phyloP scores from a whole-genome alignment of 352 stramenopile genomes.

The Globisporangium emineosum region DNA sequence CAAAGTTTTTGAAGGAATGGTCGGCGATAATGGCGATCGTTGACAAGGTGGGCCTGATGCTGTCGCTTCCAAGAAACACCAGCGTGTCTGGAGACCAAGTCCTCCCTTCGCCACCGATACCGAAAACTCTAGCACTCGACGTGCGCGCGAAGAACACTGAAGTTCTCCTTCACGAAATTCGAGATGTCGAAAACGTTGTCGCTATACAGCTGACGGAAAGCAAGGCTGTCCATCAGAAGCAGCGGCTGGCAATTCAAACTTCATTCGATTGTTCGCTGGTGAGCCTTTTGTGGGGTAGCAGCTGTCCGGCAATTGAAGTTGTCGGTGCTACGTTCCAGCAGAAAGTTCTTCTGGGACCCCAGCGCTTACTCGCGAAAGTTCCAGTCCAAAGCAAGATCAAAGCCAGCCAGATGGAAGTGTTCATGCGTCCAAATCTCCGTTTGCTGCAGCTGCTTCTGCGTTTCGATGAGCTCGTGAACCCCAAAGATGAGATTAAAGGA shows the following conservation, averaged over 20 bases:
- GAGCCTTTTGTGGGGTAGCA: constrained; percentile 20
- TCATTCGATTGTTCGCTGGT: constrained; percentile 29
- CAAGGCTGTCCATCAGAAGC: constrained; percentile 26
- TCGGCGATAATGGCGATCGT: constrained; percentile 24
- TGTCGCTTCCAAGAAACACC: constrained; percentile 20
- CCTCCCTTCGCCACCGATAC: neutral
- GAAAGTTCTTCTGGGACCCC: constrained; percentile 16
- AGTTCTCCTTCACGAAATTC: constrained; percentile 29
- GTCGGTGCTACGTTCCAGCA: constrained; percentile 23
- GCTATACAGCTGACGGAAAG: constrained; percentile 23
- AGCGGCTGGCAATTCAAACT: constrained; percentile 22
- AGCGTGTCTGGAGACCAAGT: neutral
- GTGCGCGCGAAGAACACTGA: constrained; percentile 25
- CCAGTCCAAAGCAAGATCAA: constrained; percentile 16
- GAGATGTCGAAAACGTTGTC: constrained; percentile 19
- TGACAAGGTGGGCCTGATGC: constrained; percentile 35
- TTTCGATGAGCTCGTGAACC: constrained; percentile 44
- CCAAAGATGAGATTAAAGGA: neutral
- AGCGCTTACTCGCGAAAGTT: constrained; percentile 18
- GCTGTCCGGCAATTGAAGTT: constrained; percentile 24
- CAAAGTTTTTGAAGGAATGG: constrained; percentile 30
- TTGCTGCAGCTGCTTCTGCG: constrained; percentile 46
- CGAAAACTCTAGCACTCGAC: constrained; percentile 26
- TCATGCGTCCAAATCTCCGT: constrained; percentile 27
- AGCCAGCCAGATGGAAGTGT: constrained; percentile 22